phyloP scores from a whole-genome alignment of 148 eudicot species.

The Amaranthus palmeri region DNA sequence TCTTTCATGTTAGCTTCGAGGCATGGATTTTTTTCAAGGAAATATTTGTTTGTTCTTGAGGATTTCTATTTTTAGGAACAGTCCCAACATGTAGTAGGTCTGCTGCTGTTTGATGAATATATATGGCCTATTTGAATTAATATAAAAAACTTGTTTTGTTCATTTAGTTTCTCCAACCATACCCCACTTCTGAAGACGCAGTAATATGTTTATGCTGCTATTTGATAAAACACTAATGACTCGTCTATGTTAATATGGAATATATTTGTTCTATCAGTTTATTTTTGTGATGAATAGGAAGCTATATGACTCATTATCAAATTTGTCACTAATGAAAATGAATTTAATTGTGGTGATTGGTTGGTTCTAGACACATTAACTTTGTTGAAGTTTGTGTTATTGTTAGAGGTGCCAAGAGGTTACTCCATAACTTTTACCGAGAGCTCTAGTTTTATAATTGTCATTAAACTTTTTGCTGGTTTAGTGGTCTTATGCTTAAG shows the following conservation, averaged over 20 bases:
- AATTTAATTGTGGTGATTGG: not conserved
- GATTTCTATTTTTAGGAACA: not conserved
- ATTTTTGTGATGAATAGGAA: not conserved
- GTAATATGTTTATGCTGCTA: not conserved
- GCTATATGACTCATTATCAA: not conserved
- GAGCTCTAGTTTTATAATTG: not conserved
- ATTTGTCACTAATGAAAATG: not conserved
- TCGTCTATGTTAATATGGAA: not conserved
- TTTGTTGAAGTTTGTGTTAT: not conserved
- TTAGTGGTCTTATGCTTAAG: not conserved
- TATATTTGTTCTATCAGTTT: not conserved
- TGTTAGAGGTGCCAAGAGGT: not conserved
- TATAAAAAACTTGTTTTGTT: not conserved
- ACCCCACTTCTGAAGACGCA: not conserved
- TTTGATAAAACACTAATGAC: not conserved
- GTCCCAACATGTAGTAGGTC: not conserved
- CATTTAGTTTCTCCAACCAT: not conserved
- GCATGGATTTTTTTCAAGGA: not conserved
- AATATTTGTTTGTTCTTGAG: not conserved
- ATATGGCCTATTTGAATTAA: not conserved
- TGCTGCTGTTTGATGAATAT: not conserved
- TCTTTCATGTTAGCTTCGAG: not conserved
- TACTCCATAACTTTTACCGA: not conserved
- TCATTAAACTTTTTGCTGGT: not conserved
- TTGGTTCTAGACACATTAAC: not conserved